Conservation (phyloP, 1,139 yeast genomes). For the Yamadazyma dendronema region DNA sequence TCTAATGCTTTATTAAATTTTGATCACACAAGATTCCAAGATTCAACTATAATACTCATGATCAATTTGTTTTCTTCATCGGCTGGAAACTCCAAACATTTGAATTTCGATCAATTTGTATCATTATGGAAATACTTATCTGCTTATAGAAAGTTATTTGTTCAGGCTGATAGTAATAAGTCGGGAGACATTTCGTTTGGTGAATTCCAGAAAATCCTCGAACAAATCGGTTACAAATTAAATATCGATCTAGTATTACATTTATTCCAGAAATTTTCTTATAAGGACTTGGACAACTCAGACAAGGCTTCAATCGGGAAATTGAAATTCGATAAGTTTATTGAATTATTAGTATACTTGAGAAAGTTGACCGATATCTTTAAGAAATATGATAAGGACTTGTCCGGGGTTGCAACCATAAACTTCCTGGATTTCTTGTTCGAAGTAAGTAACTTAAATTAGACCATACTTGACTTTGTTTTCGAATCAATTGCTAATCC, state of each 20-base stretch:
- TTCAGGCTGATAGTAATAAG: constrained; percentile 59
- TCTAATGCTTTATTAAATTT: constrained; percentile 63
- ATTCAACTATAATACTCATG: constrained; percentile 64
- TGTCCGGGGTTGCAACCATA: constrained; percentile 75
- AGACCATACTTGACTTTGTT: background rate
- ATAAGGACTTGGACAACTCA: constrained; percentile 34
- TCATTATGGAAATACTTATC: constrained; percentile 70
- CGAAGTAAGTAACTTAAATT: constrained; percentile 47
- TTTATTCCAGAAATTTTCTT: constrained; percentile 59
- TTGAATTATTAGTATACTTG: constrained; percentile 75
- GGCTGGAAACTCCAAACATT: constrained; percentile 34
- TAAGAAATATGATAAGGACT: constrained; percentile 71
- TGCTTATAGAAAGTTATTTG: constrained; percentile 69
- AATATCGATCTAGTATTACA: constrained; percentile 62
- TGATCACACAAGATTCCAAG: constrained; percentile 62
- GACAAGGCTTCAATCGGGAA: constrained; percentile 41
- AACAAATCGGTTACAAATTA: constrained; percentile 67
- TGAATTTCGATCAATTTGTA: constrained; percentile 66
- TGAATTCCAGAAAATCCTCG: constrained; percentile 66
- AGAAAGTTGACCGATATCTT: constrained; percentile 76
- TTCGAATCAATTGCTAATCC: background rate
- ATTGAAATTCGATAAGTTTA: constrained; percentile 78
- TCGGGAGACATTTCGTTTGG: constrained; percentile 65
- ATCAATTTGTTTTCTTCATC: constrained; percentile 57
- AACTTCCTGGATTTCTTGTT: constrained; percentile 77